Evolutionary conservation across 164 flowering plant genomes (phyloP).

Genomic region (Aristolochia californica): DNA sequence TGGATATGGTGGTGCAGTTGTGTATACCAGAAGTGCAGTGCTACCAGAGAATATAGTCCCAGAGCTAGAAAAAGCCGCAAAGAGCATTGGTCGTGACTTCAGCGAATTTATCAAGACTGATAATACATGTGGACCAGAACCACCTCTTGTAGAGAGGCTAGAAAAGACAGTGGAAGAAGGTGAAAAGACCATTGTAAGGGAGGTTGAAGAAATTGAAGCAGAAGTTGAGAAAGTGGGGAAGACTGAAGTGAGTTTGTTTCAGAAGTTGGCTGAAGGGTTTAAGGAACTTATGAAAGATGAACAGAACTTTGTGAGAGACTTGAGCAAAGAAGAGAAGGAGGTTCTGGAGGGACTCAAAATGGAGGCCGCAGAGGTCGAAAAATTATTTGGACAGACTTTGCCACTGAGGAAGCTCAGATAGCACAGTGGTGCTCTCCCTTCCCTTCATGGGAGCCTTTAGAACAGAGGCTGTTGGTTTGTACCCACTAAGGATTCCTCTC

Average conservation of each 20-base stretch:
- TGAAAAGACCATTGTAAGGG: slow-evolving; percentile 56
- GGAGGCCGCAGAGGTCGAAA: slow-evolving; percentile 82
- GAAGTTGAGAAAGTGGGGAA: slow-evolving; percentile 54
- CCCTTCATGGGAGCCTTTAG: neutral
- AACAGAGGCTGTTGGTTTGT: neutral
- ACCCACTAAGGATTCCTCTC: too few relatives aligned
- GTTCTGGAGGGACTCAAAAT: slow-evolving; percentile 52
- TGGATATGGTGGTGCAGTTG: slow-evolving; percentile 90
- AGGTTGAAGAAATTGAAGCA: slow-evolving; percentile 65
- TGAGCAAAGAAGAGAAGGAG: slow-evolving; percentile 77
- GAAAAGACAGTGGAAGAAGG: slow-evolving; percentile 90
- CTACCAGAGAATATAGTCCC: slow-evolving; percentile 79
- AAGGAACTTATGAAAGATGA: slow-evolving; percentile 57
- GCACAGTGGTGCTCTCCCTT: neutral
- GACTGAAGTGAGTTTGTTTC: slow-evolving; percentile 58
- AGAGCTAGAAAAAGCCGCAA: slow-evolving; percentile 68
- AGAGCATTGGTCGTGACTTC: slow-evolving; percentile 72
- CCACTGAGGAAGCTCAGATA: slow-evolving; percentile 80
- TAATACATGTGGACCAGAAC: slow-evolving; percentile 91
- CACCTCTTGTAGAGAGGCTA: slow-evolving; percentile 76
- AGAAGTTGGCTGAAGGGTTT: slow-evolving; percentile 60
- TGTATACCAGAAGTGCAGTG: slow-evolving; percentile 77
- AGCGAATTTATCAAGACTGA: slow-evolving; percentile 62
- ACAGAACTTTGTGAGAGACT: slow-evolving; percentile 44
- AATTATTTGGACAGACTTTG: slow-evolving; percentile 64